Base-by-base conservation (phyloP, 495 filamentous ascomycete species). In the Aspergillus homomorphus region DNA sequence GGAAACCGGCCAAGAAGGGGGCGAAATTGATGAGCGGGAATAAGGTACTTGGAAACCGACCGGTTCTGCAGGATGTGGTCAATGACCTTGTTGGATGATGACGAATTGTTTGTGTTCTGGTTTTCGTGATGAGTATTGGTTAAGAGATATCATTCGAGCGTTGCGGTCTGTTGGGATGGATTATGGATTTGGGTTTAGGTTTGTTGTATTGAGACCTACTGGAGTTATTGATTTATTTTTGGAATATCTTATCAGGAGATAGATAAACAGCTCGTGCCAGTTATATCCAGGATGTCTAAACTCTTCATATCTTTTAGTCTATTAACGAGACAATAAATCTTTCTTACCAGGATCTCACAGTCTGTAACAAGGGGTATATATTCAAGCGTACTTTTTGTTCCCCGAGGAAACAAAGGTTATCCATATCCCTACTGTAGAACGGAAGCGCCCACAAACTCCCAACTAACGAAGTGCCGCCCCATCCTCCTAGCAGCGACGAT, bases 41-140 rank as follows among this genome's bases (percentile, higher is more conserved):
- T 15, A 69, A 62, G 20, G 58, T 78, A 52, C 53, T 76, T 24
- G 69, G 70, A 1, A 78, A 74, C 48, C 73, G 78, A 51, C 78
- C 79, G 30, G 71, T 85, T 45, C 62, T 84, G 26, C 77, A 74
- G 48, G 80, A 85, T 69, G 64, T 85, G 44, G 72, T 83, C 41
- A 82, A 84, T 68, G 80, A 80, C 52, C 54, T 80, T 60, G 60
- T 67, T 60, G 72, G 72, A 21, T 77, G 51, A 68, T 44, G 52
- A 48, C n/a, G n/a, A n/a, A n/a, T 15, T 53, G 57, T 61, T 61
- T 58, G 9, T 42, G 56, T 63, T 20, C 56, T 58, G 52, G 58
- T 51, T 60, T 53, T 59, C 53, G 45, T 18, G 30, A 3, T 59
- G 24, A 24, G 20, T 59, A 18, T 58, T 54, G 30, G 52, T 59